phyloP scores from a whole-genome alignment of 768 basidiomycete species.

The Harrya chromipes region DNA sequence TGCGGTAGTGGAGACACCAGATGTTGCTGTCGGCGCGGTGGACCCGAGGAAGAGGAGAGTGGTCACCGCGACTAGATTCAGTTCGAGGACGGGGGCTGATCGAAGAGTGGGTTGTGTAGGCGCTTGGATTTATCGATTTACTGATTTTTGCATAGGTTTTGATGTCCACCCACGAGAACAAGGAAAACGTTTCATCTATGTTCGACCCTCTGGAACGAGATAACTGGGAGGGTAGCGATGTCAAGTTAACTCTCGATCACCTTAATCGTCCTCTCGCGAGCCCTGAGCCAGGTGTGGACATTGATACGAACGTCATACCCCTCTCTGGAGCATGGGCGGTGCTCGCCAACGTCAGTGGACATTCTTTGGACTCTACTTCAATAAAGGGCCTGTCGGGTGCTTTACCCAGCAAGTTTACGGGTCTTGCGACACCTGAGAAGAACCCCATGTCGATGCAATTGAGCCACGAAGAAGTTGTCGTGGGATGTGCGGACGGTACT shows the following conservation, averaged over 20 bases:
- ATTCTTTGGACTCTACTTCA: slow-evolving; percentile 28
- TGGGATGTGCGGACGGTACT: slow-evolving; percentile 87
- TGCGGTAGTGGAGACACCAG: slow-evolving; percentile 81
- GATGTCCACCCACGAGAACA: slow-evolving; percentile 78
- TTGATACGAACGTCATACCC: slow-evolving; percentile 62
- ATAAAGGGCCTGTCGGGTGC: slow-evolving; percentile 60
- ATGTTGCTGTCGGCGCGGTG: slow-evolving; percentile 86
- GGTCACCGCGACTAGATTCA: slow-evolving; percentile 85
- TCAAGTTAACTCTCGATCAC: slow-evolving; percentile 7
- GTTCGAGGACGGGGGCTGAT: slow-evolving; percentile 77
- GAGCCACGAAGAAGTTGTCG: slow-evolving; percentile 87
- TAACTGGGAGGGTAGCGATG: slow-evolving; percentile 3
- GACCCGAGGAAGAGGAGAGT: slow-evolving; percentile 82
- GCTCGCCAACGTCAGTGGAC: slow-evolving; percentile 43
- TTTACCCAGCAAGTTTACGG: slow-evolving; percentile 67
- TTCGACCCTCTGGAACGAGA: slow-evolving; percentile 24
- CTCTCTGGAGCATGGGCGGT: slow-evolving; percentile 76
- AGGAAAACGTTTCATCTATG: slow-evolving; percentile 28
- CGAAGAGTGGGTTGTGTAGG: slow-evolving; percentile 55
- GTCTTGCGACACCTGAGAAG: slow-evolving; percentile 84
- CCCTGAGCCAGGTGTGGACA: slow-evolving; percentile 47
- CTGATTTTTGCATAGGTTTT: slow-evolving; percentile 51
- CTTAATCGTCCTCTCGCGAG: slow-evolving; percentile 11
- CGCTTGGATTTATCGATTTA: neutral
- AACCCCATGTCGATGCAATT: slow-evolving; percentile 95